These are phyloP conservation scores for Schizophyllum amplum DNA, from an alignment of 1,284 basidiomycete species.

Conservation along the genomic window DNA sequence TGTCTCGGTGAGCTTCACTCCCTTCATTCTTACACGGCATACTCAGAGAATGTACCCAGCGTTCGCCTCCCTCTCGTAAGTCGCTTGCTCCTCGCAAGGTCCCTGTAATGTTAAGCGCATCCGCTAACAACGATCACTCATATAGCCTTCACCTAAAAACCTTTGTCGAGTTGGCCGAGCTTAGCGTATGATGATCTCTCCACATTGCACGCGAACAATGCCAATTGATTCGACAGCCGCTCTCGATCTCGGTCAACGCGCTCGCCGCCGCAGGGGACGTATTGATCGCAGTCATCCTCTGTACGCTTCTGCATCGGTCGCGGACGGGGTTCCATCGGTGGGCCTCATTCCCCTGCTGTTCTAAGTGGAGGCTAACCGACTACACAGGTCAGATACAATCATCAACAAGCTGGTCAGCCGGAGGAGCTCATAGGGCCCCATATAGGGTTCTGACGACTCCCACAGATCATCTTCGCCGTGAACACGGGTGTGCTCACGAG, in stretches of 20 bases:
- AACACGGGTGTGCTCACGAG: conserved; percentile 48
- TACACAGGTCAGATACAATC: conserved; percentile 37
- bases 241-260: conserved; percentile 47
- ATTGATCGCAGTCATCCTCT: conserved; percentile 43
- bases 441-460: background rate
- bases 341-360: background rate
- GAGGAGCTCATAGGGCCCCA: conserved; percentile 1
- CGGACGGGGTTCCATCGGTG: conserved; percentile 48
- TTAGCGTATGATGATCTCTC: conserved; percentile 22
- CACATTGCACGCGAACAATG: background rate
- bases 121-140: conserved; percentile 6
- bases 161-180: conserved; percentile 27
- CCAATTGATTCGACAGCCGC: no score
- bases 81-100: conserved; percentile 7
- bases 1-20: conserved; percentile 31
- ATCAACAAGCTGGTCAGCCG: conserved; percentile 35
- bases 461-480: conserved; percentile 42
- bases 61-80: conserved; percentile 33
- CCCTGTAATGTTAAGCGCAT: no score
- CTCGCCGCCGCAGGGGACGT: conserved; percentile 48
- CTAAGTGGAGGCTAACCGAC: conserved; percentile 5
- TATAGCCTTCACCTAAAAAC: conserved; percentile 26
- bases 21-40: no score
- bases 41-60: no score
- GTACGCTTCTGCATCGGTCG: conserved; percentile 40